A percentile compares a stretch with the other conserved stretches of the same genome.
Evolutionary conservation across 192 early-diverging fungal species (phyloP).

Genomic region (Entrophospora sp.): DNA sequence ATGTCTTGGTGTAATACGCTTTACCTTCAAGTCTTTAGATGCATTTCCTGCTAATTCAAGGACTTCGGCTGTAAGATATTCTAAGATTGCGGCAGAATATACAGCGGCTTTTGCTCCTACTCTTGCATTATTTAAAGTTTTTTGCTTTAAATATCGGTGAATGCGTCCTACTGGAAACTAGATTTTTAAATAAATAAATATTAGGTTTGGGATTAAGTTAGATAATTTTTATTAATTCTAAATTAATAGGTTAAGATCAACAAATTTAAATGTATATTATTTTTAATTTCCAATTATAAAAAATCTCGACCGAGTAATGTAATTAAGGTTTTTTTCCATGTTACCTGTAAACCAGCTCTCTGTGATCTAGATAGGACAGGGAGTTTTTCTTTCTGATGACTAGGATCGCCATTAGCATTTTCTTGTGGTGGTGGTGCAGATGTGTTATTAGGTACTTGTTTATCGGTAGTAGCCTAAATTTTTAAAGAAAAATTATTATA

Average conservation of each 20-base stretch:
- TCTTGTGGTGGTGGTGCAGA: too few species aligned
- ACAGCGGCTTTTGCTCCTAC: conserved; percentile 88
- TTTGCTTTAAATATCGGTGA: conserved; percentile 82
- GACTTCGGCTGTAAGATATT: conserved; percentile 90
- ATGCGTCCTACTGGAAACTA: conserved; percentile 93
- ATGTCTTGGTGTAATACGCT: conserved; percentile 84
- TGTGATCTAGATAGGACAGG: conserved; percentile 50
- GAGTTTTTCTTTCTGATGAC: conserved; percentile 38
- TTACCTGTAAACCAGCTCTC: conserved; percentile 54
- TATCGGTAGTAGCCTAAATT: too few species aligned
- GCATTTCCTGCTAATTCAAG: conserved; percentile 91
- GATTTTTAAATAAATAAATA: background rate
- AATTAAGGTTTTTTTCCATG: background rate
- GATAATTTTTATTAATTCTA: too few species aligned
- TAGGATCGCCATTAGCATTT: too few species aligned
- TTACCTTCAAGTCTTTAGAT: conserved; percentile 82
- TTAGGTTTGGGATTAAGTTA: too few species aligned
- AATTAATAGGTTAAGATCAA: too few species aligned
- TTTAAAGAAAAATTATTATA: too few species aligned
- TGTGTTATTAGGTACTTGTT: too few species aligned
- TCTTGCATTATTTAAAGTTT: conserved; percentile 69
- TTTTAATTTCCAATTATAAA: background rate
- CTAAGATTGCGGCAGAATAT: conserved; percentile 84
- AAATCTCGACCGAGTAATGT: background rate
- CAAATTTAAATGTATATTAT: too few species aligned